These are phyloP conservation scores for Danielia oregonensis DNA, from an alignment of 805 yeast genomes.

Conservation along the genomic window DNA sequence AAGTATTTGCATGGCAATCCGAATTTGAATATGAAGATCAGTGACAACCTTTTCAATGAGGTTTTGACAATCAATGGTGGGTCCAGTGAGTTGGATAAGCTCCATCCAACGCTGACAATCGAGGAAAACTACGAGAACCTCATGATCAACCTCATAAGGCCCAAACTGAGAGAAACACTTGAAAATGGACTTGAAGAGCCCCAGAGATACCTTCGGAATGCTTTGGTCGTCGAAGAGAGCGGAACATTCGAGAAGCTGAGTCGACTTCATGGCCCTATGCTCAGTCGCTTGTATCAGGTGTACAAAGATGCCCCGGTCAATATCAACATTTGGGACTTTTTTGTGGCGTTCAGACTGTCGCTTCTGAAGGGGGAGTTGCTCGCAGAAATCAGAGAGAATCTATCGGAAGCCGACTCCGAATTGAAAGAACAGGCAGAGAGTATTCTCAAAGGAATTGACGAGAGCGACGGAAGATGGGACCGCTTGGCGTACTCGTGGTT, in stretches of 20 bases:
- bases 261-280: constrained; percentile 12
- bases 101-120: constrained; percentile 14
- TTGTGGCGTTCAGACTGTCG: constrained; percentile 54
- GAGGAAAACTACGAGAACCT: constrained; percentile 38
- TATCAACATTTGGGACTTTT: constrained; percentile 67
- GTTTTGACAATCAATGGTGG: constrained; percentile 30
- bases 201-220: constrained; percentile 18
- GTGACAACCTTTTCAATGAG: constrained; percentile 29
- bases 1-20: constrained; percentile 15
- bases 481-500: constrained; percentile 67
- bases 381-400: constrained; percentile 7
- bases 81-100: constrained; percentile 13
- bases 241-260: constrained; percentile 3
- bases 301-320: constrained; percentile 75
- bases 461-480: constrained; percentile 50
- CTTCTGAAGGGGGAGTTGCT: constrained; percentile 27
- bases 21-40: constrained; percentile 18
- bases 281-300: constrained; percentile 53
- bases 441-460: not conserved
- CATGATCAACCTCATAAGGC: constrained; percentile 36
- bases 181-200: constrained; percentile 32
- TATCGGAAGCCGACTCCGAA: not conserved
- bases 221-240: constrained; percentile 5
- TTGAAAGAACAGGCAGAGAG: not conserved
- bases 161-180: constrained; percentile 28